Evolutionary conservation across 768 basidiomycete genomes (phyloP), one percentile per base, ranked within the genome.

Genomic region (Fomitopsis pulvina): DNA sequence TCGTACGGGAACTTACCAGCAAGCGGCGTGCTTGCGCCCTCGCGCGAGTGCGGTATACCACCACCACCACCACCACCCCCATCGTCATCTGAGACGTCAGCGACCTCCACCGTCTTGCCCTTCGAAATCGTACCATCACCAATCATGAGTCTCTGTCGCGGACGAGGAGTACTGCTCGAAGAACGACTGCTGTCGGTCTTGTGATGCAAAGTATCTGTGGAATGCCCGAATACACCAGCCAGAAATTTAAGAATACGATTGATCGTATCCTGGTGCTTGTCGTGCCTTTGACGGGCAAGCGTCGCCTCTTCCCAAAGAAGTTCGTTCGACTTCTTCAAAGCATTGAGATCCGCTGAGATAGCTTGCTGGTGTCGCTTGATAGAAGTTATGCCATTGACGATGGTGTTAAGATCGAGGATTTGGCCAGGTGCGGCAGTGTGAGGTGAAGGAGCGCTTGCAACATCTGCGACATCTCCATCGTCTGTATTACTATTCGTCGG

Each of bases 181-280:
- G 67, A 59, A 30, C 65, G 61, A 26, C 57, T 55, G 34, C 60
- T 66, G 38, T 66, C 65, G 44, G 63, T 66, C 45, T 65, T 72
- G 51, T 71, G 65, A 41, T 67, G 71, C 1, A 71, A 70, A 0
- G 63, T 57, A 7, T 60, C 57, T 2, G 61, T 55, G 0, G 57
- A 47, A 47, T 75, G 77, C 11, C 87, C 86, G 68, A 98, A 98
- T 2, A 97, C 86, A 11, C 91, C 85, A 9, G 94, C 94, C 48
- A 99, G 69, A 68, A 99, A 98, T 52, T 92, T 87, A 55, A 99
- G 78, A 53, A 99, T 98, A 48, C 90, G 74, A 60, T 96, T 92
- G 63, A 98, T 92, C 20, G 92, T 96, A 64, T 98, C 93, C 61
- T 96, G 87, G 56, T 97, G 93, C 61, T 90, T 93, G 63, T 92